Percentiles rank a stretch among this genome's conserved stretches.
These are phyloP conservation scores for Candida sithepensis DNA, from an alignment of 805 yeast genomes.

Conservation along the genomic window DNA sequence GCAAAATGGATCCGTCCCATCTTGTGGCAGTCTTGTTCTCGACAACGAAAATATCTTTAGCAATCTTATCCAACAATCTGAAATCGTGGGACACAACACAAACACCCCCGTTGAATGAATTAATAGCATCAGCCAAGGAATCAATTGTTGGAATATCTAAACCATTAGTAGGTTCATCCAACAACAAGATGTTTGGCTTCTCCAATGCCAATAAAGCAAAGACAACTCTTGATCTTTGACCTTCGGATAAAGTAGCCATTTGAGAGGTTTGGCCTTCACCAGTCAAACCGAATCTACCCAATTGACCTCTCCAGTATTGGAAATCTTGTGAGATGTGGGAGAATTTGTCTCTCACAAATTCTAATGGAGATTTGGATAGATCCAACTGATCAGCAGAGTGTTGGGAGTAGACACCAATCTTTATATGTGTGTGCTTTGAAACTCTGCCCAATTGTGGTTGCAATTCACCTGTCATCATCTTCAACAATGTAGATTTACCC, in stretches of 20 bases:
- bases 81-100: slow-evolving; percentile 98
- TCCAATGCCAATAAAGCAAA: slow-evolving; percentile 94
- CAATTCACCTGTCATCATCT: slow-evolving; percentile 93
- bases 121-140: slow-evolving; percentile 94
- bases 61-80: slow-evolving; percentile 95
- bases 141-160: slow-evolving; percentile 97
- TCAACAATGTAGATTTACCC: slow-evolving; percentile 94
- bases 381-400: slow-evolving; percentile 98
- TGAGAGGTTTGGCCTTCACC: slow-evolving; percentile 99
- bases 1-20: slow-evolving; percentile 91
- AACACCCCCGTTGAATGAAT: slow-evolving; percentile 95
- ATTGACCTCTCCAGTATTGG: slow-evolving; percentile 98
- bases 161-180: slow-evolving; percentile 99
- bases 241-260: slow-evolving; percentile 98
- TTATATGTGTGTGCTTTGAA: slow-evolving; percentile 94
- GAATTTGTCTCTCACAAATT: slow-evolving; percentile 94
- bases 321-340: slow-evolving; percentile 89
- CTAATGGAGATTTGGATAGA: slow-evolving; percentile 90
- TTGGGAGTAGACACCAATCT: slow-evolving; percentile 98
- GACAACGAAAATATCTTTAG: slow-evolving; percentile 94
- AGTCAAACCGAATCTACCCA: slow-evolving; percentile 97
- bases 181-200: slow-evolving; percentile 86
- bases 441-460: slow-evolving; percentile 92
- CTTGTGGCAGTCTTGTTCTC: slow-evolving; percentile 93
- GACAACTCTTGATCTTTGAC: slow-evolving; percentile 98